Percentiles rank a stretch among this genome's conserved stretches.
Evolutionary conservation across 257 asterid genomes (phyloP).

Genomic region (Forsythia viridissima): DNA sequence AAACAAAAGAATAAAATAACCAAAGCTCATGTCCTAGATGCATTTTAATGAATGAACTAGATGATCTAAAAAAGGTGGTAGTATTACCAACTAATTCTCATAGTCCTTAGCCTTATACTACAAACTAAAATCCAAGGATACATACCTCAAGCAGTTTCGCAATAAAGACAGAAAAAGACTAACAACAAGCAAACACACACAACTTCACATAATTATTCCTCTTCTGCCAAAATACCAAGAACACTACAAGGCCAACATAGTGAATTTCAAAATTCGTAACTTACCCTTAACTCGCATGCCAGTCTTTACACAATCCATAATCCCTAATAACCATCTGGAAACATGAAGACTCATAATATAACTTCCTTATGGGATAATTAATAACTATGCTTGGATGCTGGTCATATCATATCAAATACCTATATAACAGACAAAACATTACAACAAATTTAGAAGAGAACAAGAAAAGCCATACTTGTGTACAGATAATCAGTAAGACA

Average conservation of each 20-base stretch:
- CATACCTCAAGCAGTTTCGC: not conserved
- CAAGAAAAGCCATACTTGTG: not conserved
- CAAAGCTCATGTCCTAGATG: not conserved
- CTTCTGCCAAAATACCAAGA: not conserved
- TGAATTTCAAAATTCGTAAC: conserved; percentile 7
- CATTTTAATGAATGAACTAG: not conserved
- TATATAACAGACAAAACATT: not conserved
- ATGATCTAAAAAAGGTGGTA: not conserved
- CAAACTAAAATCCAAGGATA: not conserved
- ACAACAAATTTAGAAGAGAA: not conserved
- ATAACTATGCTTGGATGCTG: not conserved
- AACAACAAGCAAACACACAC: not conserved
- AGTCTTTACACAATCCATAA: conserved; percentile 63
- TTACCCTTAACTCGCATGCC: conserved; percentile 63
- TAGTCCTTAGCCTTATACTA: not conserved
- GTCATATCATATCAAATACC: not conserved
- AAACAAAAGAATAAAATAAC: not conserved
- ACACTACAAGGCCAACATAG: not conserved
- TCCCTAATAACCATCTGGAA: conserved; percentile 69
- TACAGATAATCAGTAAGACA: not conserved
- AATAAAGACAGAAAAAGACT: not conserved
- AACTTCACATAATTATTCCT: not conserved
- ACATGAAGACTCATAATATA: conserved; percentile 53
- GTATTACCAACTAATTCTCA: not conserved
- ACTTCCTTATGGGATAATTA: conserved; percentile 21